Evolutionary conservation across 2,329 filamentous ascomycete genomes (phyloP), one percentile per base, ranked within the genome.

Genomic region (Alternaria solani): DNA sequence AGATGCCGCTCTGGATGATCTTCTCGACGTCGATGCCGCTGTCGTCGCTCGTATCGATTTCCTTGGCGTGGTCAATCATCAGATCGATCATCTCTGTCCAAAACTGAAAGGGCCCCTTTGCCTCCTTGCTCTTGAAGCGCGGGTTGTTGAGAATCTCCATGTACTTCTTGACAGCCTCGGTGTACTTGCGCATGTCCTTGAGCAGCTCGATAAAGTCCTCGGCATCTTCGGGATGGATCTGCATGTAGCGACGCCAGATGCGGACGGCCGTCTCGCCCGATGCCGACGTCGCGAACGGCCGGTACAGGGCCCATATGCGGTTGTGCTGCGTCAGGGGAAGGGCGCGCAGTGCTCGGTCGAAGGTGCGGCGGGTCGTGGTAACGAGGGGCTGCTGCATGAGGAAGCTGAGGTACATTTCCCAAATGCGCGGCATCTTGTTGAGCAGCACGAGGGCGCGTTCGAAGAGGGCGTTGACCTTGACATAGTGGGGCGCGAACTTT

Each of bases 51-150:
- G 92, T 91, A 71, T 95, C 88, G 49, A 99, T 89, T 42, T 96
- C 88, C 70, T 90, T 91, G 4, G 95, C 95, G 77, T 97, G 93
- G 61, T 91, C 91, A 43, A 99, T 96, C 46, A 99, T 84, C 65
- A 98, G 79, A 73, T 99, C 95, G 36, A 98, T 89, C 92, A 99
- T 96, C 77, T 99, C 95, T 65, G 89, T 95, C 95, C 95, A 99
- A 49, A 99, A 85, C 78, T 99, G 93, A 76, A 96, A 99, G 64
- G 94, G 92, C 0, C 95, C 94, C 80, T 97, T 97, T 61, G 92
- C 92, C 67, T 95, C 89, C 80, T 96, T 97, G 81, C 94, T 98
- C 75, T 89, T 88, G 80, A 99, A 98, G 36, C 89, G 89, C 3
- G 91, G 87, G 71, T 97, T 94, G 82, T 98, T 94, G 71, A 99